Base-by-base conservation (phyloP, 257 asterid genomes). In the Lantana camara region DNA sequence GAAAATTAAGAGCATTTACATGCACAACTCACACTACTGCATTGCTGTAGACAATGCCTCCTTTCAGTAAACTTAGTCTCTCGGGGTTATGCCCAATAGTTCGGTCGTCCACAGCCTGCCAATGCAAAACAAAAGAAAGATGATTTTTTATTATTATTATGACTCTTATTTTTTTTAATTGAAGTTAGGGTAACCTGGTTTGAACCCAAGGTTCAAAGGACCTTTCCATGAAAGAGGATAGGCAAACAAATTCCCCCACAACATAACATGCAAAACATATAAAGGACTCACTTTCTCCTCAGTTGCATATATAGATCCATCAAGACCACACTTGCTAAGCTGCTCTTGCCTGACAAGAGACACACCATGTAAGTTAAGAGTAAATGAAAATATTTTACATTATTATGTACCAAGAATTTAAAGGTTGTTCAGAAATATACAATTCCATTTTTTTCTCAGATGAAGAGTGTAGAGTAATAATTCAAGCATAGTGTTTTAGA, bases 61-160 rank as follows among this genome's bases (percentile, higher is more conserved):
- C 96, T 83, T 88, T 90, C 71, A 90, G 77, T 70, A 90, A 78
- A 81, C 97, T 90, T 67, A 90, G 71, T 67, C 97, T 84, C 92
- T 90, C 96, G 54, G 97, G 97, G 69, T 90, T 90, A 67, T 90
- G 97, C 64, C 96, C 97, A 44, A 90, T 73, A 53, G 97, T 88
- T 61, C 95, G 82, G 66, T 88, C 96, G 79, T 90, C 97, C 65
- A 90, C 34, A 40, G 91, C 97, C 97, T 90, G 90, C 64, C 66
- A 75, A 32, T 68, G 5, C 32, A 55, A 69, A 56, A 65, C 59
- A 67, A 57, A 68, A 62, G 41, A 66, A 12, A 17, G 61, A 48
- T 15, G 22, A 50, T 12, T 5, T 27, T 27, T 27, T 27, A 2
- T 27, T 5, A 27, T 2, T 27, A 27, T 27, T 27, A 27, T 27